Percentiles rank a stretch among this genome's conserved stretches.
These are phyloP conservation scores for Irpex rosettiformis DNA, from an alignment of 1,284 basidiomycete genomes.

Conservation along the genomic window DNA sequence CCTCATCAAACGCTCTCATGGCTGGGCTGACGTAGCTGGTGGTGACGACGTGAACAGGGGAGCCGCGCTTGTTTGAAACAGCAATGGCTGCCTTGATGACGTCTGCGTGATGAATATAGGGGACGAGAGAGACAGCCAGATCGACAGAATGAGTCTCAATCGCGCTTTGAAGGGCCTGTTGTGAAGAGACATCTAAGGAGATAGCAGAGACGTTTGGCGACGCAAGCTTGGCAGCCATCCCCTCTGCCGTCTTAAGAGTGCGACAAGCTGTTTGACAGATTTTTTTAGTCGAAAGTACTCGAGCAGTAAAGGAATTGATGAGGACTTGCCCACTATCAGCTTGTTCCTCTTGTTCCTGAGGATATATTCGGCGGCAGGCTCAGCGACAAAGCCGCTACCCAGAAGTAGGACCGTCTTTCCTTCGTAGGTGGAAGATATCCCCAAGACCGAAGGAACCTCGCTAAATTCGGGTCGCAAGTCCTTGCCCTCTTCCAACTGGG, in stretches of 20 bases:
- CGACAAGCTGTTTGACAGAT: conserved; percentile 68
- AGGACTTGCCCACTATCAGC: conserved; percentile 71
- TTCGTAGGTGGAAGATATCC: neutral
- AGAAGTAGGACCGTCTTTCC: neutral
- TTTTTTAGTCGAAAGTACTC: neutral
- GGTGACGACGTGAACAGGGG: conserved; percentile 77
- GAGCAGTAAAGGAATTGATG: too few relatives aligned
- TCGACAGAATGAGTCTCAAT: conserved; percentile 75
- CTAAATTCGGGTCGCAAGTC: conserved; percentile 50
- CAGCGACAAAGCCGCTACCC: conserved; percentile 94
- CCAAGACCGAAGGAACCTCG: neutral
- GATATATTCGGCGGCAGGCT: conserved; percentile 93
- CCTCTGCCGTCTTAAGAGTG: conserved; percentile 73
- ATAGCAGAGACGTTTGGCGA: conserved; percentile 73
- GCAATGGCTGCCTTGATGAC: conserved; percentile 76
- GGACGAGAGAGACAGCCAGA: conserved; percentile 95
- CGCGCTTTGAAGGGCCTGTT: conserved; percentile 72
- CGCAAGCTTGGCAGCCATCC: conserved; percentile 75
- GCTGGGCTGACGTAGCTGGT: conserved; percentile 93
- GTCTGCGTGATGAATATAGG: conserved; percentile 88
- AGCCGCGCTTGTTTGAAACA: neutral
- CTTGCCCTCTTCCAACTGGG: conserved; percentile 69
- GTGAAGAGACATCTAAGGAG: conserved; percentile 81
- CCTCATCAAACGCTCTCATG: conserved; percentile 85
- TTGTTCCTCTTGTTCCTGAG: conserved; percentile 80